phyloP scores from a whole-genome alignment of 768 basidiomycete genomes.

The Calocera cornea region DNA sequence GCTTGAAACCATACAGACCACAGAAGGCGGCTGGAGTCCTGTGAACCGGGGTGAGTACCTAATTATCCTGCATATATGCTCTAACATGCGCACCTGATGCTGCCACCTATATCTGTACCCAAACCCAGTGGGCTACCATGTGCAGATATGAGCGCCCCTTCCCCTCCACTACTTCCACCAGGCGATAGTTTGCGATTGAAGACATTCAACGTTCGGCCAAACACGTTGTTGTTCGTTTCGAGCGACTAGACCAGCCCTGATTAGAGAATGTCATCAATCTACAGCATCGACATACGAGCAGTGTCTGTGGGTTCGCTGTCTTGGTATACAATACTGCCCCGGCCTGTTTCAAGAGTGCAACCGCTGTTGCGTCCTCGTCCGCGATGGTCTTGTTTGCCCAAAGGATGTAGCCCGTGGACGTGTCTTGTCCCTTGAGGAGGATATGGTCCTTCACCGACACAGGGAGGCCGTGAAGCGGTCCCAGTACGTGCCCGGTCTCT shows the following conservation, averaged over 20 bases:
- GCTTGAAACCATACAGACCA: slow-evolving; percentile 34
- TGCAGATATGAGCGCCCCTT: slow-evolving; percentile 34
- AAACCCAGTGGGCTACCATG: slow-evolving; percentile 30
- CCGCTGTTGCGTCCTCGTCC: slow-evolving; percentile 32
- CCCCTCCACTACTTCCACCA: slow-evolving; percentile 39
- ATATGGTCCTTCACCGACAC: slow-evolving; percentile 32
- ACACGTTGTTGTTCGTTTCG: slow-evolving; percentile 40
- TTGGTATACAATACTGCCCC: slow-evolving; percentile 36
- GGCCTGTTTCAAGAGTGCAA: slow-evolving; percentile 33
- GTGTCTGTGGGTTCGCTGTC: slow-evolving; percentile 38
- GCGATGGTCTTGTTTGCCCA: slow-evolving; percentile 31
- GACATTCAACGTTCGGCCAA: slow-evolving; percentile 33
- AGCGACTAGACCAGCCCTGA: slow-evolving; percentile 27
- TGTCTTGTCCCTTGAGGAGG: slow-evolving; percentile 32
- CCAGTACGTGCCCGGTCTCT: slow-evolving; percentile 36
- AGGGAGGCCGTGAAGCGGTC: slow-evolving; percentile 24
- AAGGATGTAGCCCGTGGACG: slow-evolving; percentile 26
- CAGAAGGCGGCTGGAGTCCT: slow-evolving; percentile 30
- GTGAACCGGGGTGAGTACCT: background rate
- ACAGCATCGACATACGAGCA: slow-evolving; percentile 29
- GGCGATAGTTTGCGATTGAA: slow-evolving; percentile 33
- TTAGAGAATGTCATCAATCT: background rate
- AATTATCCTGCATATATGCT: background rate
- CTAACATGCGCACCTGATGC: slow-evolving; percentile 23
- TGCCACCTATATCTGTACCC: slow-evolving; percentile 40